A percentile compares a stretch with the other conserved stretches of the same genome.
phyloP scores from a whole-genome alignment of 1,139 yeast genomes.

The Candida gigantensis region DNA sequence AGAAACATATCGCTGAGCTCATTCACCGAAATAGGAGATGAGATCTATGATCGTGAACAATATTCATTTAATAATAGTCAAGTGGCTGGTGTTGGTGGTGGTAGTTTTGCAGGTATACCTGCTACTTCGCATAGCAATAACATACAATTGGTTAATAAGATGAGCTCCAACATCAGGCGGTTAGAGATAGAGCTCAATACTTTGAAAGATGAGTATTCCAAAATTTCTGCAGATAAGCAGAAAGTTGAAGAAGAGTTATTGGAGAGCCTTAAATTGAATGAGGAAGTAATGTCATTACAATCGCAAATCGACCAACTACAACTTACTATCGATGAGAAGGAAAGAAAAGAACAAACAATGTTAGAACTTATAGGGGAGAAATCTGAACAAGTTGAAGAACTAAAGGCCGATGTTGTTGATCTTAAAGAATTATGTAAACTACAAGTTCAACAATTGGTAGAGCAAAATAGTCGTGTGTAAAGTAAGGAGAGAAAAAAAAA shows the following conservation, averaged over 20 bases:
- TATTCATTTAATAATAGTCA: slow-evolving; percentile 7
- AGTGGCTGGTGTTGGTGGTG: slow-evolving; percentile 7
- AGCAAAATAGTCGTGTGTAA: slow-evolving; percentile 20
- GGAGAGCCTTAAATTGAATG: slow-evolving; percentile 41
- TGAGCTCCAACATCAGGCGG: slow-evolving; percentile 74
- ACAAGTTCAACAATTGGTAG: slow-evolving; percentile 86
- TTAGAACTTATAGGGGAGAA: slow-evolving; percentile 85
- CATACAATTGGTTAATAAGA: slow-evolving; percentile 68
- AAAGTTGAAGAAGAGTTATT: slow-evolving; percentile 68
- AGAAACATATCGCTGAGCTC: slow-evolving; percentile 23
- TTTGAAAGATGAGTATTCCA: slow-evolving; percentile 61
- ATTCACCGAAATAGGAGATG: slow-evolving; percentile 22
- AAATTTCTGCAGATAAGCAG: slow-evolving; percentile 59
- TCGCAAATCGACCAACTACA: slow-evolving; percentile 36
- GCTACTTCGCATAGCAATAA: slow-evolving; percentile 20
- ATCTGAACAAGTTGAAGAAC: slow-evolving; percentile 80
- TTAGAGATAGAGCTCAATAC: slow-evolving; percentile 76
- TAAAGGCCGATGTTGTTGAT: slow-evolving; percentile 85
- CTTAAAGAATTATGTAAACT: slow-evolving; percentile 76
- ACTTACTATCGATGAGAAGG: slow-evolving; percentile 36
- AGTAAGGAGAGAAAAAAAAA: neutral
- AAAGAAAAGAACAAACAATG: slow-evolving; percentile 57
- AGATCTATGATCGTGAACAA: slow-evolving; percentile 12
- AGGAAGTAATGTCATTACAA: slow-evolving; percentile 45
- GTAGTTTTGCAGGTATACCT: slow-evolving; percentile 19